These are phyloP conservation scores for Coemansia guatemalensis DNA, from an alignment of 192 early-diverging fungal species.

Conservation along the genomic window DNA sequence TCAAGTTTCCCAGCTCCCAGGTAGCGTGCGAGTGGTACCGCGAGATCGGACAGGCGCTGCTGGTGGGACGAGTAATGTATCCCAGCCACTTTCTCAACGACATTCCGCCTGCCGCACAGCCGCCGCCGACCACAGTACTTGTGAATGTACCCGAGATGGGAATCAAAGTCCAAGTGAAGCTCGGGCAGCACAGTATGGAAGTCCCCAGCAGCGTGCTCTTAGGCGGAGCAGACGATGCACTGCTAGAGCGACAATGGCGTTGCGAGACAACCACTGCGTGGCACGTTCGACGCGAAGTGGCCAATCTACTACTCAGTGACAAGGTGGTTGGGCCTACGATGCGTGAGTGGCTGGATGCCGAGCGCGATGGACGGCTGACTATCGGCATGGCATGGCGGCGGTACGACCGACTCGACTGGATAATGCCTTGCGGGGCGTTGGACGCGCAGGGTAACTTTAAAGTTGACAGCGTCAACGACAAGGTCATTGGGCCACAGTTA, in stretches of 20 bases:
- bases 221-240: conserved; percentile 21
- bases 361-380: conserved; percentile 28
- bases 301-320: conserved; percentile 29
- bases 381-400: conserved; percentile 52
- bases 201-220: conserved; percentile 19
- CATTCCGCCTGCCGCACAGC: conserved; percentile 23
- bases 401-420: conserved; percentile 41
- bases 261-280: conserved; percentile 44
- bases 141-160: conserved; percentile 51
- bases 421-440: conserved; percentile 36
- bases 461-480: conserved; percentile 16
- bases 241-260: conserved; percentile 36
- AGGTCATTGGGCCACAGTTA: conserved; percentile 33
- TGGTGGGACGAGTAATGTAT: conserved; percentile 27
- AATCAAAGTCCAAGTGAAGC: conserved; percentile 47
- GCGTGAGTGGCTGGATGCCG: conserved; percentile 37
- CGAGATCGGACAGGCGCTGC: conserved; percentile 39
- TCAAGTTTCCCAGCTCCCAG: conserved; percentile 47
- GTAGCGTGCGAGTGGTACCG: conserved; percentile 45
- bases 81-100: conserved; percentile 24
- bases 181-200: conserved; percentile 20
- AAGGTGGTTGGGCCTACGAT: conserved; percentile 20
- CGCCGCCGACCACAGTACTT: conserved; percentile 22
- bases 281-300: conserved; percentile 39
- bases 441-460: conserved; percentile 12